Evolutionary conservation across 2,329 filamentous ascomycete species (phyloP), one percentile per base, ranked within the genome.

Genomic region (Tolypocladium endophyticum): DNA sequence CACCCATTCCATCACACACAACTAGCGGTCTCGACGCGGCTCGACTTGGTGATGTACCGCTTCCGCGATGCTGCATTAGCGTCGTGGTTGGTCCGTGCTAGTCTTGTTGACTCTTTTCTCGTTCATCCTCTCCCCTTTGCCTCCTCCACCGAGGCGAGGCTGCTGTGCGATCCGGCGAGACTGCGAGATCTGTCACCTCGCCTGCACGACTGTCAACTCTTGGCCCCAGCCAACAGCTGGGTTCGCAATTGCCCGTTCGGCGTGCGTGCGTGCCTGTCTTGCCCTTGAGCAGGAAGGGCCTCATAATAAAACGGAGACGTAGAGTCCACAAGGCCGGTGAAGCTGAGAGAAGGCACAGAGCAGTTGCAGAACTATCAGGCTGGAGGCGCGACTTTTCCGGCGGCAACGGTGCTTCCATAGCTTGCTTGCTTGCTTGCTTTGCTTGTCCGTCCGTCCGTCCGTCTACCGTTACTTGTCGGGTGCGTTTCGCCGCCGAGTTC

Each of bases 51-150:
- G 6, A 52, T 12, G 28, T 52, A 33, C 47, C 41, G 43, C 30
- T 52, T 58, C 56, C 53, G 45, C 39, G 28, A 16, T 2, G 36
- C 23, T 36, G 30, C 41, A 43, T 57, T 58, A 47, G 56, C 56
- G 38, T 16, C 11, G 14, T 12, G 20, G 20, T 33, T n/a, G 30
- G 33, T 18, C 57, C 58, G 25, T 56, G 55, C 57, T 64, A 58
- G 62, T 56, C 56, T 63, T 61, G 64, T 67, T 64, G 45, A 59
- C 65, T 67, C 65, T 66, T 67, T n/a, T 59, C 62, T 60, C 61
- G 28, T 41, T n/a, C 25, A 55, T 33, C 23, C 41, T 23, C 20
- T 9, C 8, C 23, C 28, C 28, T 36, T 47, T 35, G 12, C 55
- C 54, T 56, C 39, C 28, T 41, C 39, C 33, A 33, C 54, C 55